Conservation (phyloP, 2,329 filamentous ascomycete species). For the Fusarium nurragi region DNA sequence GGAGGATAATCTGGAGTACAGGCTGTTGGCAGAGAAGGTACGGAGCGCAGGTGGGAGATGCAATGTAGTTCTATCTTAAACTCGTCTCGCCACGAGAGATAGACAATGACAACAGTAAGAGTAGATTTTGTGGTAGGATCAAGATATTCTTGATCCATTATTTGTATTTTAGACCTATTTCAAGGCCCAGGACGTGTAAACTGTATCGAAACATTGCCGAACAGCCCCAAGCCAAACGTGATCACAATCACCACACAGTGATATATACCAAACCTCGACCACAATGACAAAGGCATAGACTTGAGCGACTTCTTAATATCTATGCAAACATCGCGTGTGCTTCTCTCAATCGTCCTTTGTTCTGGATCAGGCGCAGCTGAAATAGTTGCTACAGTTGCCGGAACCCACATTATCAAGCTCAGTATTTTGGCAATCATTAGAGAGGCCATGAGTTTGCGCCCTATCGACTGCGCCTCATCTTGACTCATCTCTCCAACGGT, state of each 20-base stretch:
- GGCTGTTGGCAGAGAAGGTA: not conserved
- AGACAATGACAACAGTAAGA: no score
- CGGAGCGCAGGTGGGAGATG: not conserved
- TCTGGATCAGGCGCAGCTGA: not conserved
- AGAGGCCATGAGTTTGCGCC: rapidly evolving
- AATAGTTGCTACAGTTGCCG: not conserved
- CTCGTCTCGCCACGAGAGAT: no score
- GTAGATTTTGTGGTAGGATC: no score
- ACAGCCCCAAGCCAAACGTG: not conserved
- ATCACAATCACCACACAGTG: not conserved
- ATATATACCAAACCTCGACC: not conserved
- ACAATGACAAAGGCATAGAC: not conserved
- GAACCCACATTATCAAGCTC: not conserved
- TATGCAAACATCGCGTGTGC: not conserved
- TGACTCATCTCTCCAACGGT: not conserved
- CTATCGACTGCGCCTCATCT: rapidly evolving
- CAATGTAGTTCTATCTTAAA: not conserved
- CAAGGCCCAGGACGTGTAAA: not conserved
- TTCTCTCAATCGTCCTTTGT: no score
- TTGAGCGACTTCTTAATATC: not conserved
- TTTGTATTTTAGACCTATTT: no score
- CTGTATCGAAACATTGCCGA: not conserved
- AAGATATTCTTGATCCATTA: not conserved
- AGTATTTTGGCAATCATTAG: not conserved
- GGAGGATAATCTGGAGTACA: conserved; percentile 9